A percentile compares a stretch with the other conserved stretches of the same genome.
phyloP scores from a whole-genome alignment of 169 alveolate genomes.

The Eimeria tenella region DNA sequence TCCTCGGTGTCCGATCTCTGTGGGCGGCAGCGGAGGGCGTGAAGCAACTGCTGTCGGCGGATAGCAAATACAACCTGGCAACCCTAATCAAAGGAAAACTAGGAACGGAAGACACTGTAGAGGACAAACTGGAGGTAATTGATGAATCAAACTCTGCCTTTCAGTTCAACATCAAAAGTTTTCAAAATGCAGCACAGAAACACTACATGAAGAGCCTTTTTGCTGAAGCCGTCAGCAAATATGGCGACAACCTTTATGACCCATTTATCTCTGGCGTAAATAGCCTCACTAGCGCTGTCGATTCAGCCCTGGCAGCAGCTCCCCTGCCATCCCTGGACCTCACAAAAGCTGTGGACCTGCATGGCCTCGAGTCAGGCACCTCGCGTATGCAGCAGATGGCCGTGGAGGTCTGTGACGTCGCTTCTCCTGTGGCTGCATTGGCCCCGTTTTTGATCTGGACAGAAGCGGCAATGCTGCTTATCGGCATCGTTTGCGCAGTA shows the following conservation, averaged over 20 bases:
- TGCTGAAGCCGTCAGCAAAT: background rate
- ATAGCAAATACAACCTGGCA: background rate
- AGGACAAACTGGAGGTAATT: background rate
- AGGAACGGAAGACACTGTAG: background rate
- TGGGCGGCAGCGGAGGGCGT: background rate
- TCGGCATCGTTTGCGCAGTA: background rate
- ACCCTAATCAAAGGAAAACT: background rate
- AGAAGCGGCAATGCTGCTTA: background rate
- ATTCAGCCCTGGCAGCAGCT: background rate
- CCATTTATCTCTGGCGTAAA: background rate
- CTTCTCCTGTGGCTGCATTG: background rate
- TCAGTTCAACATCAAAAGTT: background rate
- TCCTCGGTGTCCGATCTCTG: background rate
- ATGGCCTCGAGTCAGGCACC: background rate
- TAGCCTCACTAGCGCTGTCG: background rate
- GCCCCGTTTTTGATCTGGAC: background rate
- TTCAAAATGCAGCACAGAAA: background rate
- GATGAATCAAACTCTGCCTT: background rate
- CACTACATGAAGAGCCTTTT: background rate
- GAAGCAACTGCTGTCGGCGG: background rate
- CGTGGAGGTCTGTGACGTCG: background rate
- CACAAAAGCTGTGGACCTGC: background rate
- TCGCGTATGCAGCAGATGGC: background rate
- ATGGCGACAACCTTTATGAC: background rate
- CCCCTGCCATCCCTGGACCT: background rate